phyloP scores from a whole-genome alignment of 768 basidiomycete genomes.

The Termitomyces titanicus region DNA sequence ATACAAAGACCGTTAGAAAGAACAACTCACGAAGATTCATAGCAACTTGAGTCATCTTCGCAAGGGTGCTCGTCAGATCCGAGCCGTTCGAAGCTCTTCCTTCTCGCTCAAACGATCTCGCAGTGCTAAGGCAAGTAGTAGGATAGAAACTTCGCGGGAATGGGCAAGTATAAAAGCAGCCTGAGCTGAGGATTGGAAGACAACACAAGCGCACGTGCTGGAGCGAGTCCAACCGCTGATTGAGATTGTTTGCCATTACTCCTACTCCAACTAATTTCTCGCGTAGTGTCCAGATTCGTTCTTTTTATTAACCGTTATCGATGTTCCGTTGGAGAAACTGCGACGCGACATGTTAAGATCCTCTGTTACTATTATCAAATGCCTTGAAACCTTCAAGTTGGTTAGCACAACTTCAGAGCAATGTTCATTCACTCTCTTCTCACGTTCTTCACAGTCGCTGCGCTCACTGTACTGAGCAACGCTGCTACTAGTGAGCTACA shows the following conservation, averaged over 20 bases:
- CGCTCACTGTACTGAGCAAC: slow-evolving; percentile 16
- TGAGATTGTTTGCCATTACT: background rate
- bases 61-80: background rate
- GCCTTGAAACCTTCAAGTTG: too few species aligned
- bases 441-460: slow-evolving; percentile 8
- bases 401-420: background rate
- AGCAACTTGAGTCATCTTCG: background rate
- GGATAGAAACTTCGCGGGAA: background rate
- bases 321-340: slow-evolving; percentile 3
- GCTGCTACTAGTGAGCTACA: slow-evolving; percentile 32
- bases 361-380: background rate
- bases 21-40: background rate
- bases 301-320: too few species aligned
- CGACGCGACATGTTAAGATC: background rate
- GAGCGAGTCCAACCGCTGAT: too few species aligned
- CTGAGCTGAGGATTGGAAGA: too few species aligned
- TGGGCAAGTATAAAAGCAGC: too few species aligned
- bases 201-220: too few species aligned
- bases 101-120: too few species aligned
- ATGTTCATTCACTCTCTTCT: slow-evolving; percentile 10
- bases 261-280: background rate
- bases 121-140: background rate
- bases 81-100: too few species aligned
- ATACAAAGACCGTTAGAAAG: background rate
- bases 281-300: background rate